These are phyloP conservation scores for Cytospora piceae DNA, from an alignment of 2,329 filamentous ascomycete genomes.

Conservation along the genomic window DNA sequence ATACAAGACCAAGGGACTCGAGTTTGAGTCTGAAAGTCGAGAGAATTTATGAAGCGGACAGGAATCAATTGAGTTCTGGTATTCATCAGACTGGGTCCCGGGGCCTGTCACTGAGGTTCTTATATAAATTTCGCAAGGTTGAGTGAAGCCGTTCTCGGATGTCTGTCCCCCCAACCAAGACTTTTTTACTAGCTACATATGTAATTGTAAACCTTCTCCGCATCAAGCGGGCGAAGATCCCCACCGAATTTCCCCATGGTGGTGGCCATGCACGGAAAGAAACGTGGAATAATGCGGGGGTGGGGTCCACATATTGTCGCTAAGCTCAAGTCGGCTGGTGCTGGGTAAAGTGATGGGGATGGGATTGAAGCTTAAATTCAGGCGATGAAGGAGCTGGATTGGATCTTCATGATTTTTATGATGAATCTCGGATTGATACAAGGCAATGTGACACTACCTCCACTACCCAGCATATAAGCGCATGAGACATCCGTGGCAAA, in stretches of 20 bases:
- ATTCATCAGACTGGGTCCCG: neutral
- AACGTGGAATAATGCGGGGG: no score
- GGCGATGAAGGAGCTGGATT: no score
- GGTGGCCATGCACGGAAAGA: no score
- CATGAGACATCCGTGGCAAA: no score
- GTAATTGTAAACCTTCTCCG: neutral
- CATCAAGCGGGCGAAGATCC: neutral
- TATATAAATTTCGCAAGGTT: neutral
- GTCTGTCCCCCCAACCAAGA: neutral
- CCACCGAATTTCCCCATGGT: neutral
- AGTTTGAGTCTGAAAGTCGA: neutral
- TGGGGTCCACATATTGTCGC: no score
- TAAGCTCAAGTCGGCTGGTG: no score
- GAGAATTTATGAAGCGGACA: neutral
- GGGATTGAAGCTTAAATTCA: neutral
- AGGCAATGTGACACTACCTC: no score
- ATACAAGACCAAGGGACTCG: neutral
- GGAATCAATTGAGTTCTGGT: neutral
- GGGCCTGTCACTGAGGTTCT: neutral
- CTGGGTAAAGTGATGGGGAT: no score
- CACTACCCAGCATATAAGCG: no score
- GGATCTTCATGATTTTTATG: no score
- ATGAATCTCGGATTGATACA: no score
- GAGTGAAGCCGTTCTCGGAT: neutral
- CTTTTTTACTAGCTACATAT: neutral